Base-by-base conservation (phyloP, 331 rosid species). In the Acacia pycnantha region DNA sequence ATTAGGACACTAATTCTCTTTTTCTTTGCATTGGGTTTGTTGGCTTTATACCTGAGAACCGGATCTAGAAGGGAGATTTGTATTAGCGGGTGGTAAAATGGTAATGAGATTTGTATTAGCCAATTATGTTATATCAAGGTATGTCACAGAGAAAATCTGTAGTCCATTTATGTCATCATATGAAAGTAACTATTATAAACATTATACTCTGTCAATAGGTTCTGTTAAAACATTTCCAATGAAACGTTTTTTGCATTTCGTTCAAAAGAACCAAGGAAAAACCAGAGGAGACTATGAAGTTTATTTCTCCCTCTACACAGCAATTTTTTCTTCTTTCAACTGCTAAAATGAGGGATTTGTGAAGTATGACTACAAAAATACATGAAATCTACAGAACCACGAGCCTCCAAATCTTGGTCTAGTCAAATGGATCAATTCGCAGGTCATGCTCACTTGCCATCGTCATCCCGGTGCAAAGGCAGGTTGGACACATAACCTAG, bases 361-460 rank as follows among this genome's bases (percentile, higher is more conserved):
- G n/a, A 44, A 29, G 9, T 27, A 74, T 37, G 67, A 29, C 62
- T 6, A 44, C 50, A 76, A 70, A 73, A 64, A 64, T 51, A 62
- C 50, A 69, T 12, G 31, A 21, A 51, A 44, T 53, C 44, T 10
- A 69, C 44, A 62, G 67, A 54, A 72, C 29, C 31, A 27, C 50
- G 50, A 77, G 67, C 50, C 67, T 68, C 35, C 72, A 40, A 48
- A 77, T 58, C 51, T 47, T 56, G 64, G 78, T 74, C 69, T 44
- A 95, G 91, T 92, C 98, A 79, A 95, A 95, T 74, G 98, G 98
- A 84, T 95, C 97, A 16, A 95, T 86, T 73, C 98, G 87, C 12
- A 91, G 92, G 84, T 95, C 98, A 64, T 95, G 98, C 46, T 95
- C 98, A 29, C 98, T 95, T 19, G 98, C 98, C 98, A 95, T 95